phyloP scores from a whole-genome alignment of 2,329 filamentous ascomycete species.

The Paraconiothyrium sp. region DNA sequence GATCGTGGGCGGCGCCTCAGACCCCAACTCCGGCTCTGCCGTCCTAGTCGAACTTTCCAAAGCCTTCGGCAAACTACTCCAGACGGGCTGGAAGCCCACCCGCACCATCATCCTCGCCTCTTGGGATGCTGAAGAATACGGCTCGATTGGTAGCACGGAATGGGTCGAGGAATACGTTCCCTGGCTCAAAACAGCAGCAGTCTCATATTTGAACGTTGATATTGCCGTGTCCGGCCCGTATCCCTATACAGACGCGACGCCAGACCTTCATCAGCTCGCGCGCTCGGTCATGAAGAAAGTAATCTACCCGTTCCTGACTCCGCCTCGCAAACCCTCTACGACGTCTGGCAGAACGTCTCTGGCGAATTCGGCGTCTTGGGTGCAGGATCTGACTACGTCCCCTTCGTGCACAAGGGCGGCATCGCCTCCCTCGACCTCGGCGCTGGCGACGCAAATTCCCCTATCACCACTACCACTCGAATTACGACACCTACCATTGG shows the following conservation, averaged over 20 bases:
- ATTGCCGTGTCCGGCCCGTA: conserved; percentile 58
- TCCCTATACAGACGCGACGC: conserved; percentile 51
- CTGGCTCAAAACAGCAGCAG: conserved; percentile 55
- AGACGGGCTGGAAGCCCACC: conserved; percentile 62
- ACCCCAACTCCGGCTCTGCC: conserved; percentile 62
- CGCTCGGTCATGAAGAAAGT: conserved; percentile 53
- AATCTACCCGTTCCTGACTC: conserved; percentile 49
- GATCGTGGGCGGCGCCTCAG: conserved; percentile 63
- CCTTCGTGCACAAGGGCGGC: conserved; percentile 57
- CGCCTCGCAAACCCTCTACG: conserved; percentile 55
- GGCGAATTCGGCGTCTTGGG: conserved; percentile 56
- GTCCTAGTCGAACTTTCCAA: conserved; percentile 61
- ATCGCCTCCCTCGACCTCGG: conserved; percentile 56
- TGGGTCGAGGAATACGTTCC: conserved; percentile 62
- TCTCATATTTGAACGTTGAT: conserved; percentile 63
- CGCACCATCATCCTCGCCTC: conserved; percentile 59
- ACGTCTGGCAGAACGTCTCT: conserved; percentile 52
- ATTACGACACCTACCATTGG: conserved; percentile 62
- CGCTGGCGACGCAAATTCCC: conserved; percentile 49
- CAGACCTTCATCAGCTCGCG: conserved; percentile 52
- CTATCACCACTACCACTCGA: conserved; percentile 59
- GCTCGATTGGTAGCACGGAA: conserved; percentile 54
- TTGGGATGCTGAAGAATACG: conserved; percentile 57
- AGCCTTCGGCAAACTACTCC: conserved; percentile 58
- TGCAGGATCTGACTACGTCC: conserved; percentile 58